Conservation (phyloP, 352 stramenopile species). For the Peronospora farinosa region DNA sequence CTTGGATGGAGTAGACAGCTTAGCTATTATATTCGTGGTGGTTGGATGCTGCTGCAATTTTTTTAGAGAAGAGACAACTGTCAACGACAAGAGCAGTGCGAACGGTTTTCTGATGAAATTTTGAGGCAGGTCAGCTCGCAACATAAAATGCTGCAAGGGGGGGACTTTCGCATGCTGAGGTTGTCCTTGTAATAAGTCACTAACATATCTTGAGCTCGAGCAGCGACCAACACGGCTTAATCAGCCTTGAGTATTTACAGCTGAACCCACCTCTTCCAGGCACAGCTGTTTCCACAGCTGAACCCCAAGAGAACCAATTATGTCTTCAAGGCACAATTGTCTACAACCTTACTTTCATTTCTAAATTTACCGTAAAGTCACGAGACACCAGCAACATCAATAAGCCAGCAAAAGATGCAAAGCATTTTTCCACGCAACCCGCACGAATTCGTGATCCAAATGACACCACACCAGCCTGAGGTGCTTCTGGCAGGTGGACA, state of each 20-base stretch:
- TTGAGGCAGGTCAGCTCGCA: no score
- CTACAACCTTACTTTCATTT: constrained; percentile 25
- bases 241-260: no score
- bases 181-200: no score
- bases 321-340: constrained; percentile 3
- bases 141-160: no score
- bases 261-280: no score
- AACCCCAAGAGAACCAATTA: neutral
- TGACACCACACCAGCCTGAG: constrained; percentile 18
- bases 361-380: constrained; percentile 13
- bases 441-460: constrained; percentile 19
- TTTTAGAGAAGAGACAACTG: no score
- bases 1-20: no score
- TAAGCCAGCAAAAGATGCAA: constrained; percentile 9
- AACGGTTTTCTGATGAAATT: no score
- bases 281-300: constrained; percentile 16
- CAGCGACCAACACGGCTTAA: constrained; percentile 21
- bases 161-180: no score
- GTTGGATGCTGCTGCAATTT: no score
- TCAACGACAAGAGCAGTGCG: no score
- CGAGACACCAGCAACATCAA: constrained; percentile 8
- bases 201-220: constrained; percentile 14
- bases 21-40: no score
- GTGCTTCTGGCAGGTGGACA: constrained; percentile 18
- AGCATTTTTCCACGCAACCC: constrained; percentile 27